Base-by-base conservation (phyloP, 2,329 filamentous ascomycete species). In the Xylariaceae sp. region DNA sequence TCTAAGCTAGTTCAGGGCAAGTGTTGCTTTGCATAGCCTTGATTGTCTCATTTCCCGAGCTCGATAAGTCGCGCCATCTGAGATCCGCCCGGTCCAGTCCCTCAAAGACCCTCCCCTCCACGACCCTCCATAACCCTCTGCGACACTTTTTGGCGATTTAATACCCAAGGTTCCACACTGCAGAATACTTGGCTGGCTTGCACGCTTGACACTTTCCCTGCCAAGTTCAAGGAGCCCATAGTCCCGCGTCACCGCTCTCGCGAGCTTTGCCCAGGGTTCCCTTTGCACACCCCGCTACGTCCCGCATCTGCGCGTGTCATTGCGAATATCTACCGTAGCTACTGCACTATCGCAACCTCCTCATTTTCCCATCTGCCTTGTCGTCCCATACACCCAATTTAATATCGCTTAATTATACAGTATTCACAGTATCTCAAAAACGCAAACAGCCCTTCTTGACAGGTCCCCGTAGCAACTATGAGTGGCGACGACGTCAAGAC, bases 401-500 rank as follows among this genome's bases (percentile, higher is more conserved):
- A 11, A 11, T 26, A 26, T 26, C 22, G 22, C 11, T 11, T 26
- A 11, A 11, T 26, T 6, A 6, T 11, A 11, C 22, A 26, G 22
- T 11, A 26, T 6, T 26, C n/a, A 26, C 6, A 26, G 22, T 11
- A 26, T 26, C 11, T 26, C 22, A 26, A 11, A 26, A 11, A 26
- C 22, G 6, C 6, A 26, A 26, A 26, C 22, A 26, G 22, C 22
- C 22, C 22, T 6, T 11, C 22, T 26, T 11, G 22, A 26, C 22
- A 6, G 6, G 6, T n/a, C 30, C 13, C 30, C 30, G 4, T 7
- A 9, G 16, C 30, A 42, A 56, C 34, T 11, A 63, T 63, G 60
- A 62, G 59, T 42, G 59, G 52, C 33, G 60, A 62, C 36, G 48
- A 61, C 36, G 47, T 49, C 11, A 54, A 59, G 24, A 37, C 48